Evolutionary conservation across 2,329 filamentous ascomycete genomes (phyloP), one percentile per base, ranked within the genome.

Genomic region (Alternaria gaisen): DNA sequence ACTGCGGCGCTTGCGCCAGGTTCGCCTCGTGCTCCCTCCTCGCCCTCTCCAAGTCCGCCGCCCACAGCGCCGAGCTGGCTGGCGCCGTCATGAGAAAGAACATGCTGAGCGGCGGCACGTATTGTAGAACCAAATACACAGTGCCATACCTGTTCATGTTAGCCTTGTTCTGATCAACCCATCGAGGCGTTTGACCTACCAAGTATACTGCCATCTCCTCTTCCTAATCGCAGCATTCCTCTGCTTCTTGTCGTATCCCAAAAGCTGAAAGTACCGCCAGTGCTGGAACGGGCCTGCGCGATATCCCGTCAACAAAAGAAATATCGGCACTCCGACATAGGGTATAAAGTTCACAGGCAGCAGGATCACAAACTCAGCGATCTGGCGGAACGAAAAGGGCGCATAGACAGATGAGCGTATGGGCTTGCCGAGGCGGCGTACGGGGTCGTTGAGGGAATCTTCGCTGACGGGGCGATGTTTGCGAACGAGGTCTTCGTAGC

Each of bases 81-180:
- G 94, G 91, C 3, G 91, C 93, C 0, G 94, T 97, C 67, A 99
- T 81, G 40, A 98, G 84, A 77, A 98, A 97, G 75, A 98, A 89
- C 85, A 99, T 96, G n/a, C 91, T 96, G 50, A 97, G 80, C 12
- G 94, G 85, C 1, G 95, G 95, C 9, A 97, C 85, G n/a, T 98
- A 85, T 80, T 97, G 92, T 28, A 98, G 80, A 7, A 93, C 77
- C 81, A 97, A 87, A 51, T 93, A 92, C 4, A 95, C 85, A 0
- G 91, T 92, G 16, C 95, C 95, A 73, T 98, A 97, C 73, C 85
- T 87, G 59, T n/a, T 8, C 48, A 50, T 22, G 51, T 72, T 44
- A 72, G 62, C 32, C 42, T 12, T 12, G 12, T 12, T 16, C 3
- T 16, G 9, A n/a, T n/a, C 42, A 24, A 40, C 16, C 4, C 7